Evolutionary conservation across 2,329 filamentous ascomycete genomes (phyloP), one percentile per base, ranked within the genome.

Genomic region (Hymenoscyphus scutula): DNA sequence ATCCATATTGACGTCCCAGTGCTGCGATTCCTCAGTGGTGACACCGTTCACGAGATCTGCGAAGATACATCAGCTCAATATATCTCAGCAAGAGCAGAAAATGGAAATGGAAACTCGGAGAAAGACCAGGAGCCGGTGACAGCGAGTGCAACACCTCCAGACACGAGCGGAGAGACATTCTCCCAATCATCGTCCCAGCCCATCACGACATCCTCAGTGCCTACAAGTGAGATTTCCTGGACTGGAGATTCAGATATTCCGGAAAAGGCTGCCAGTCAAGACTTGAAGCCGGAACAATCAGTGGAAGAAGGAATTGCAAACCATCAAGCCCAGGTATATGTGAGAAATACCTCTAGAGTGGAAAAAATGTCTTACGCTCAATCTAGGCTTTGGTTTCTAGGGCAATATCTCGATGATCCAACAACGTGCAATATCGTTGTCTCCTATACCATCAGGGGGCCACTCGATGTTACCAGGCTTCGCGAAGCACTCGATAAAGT

Each of bases 1-100:
- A 51, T 82, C 0, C 65, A 77, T 0, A 69, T 78, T 0, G 77
- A 82, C 55, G 74, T 83, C 0, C 77, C 80, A 0, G 76, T 82
- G 1, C 70, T 83, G 2, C 78, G 79, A 62, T 73, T 83, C 25
- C 66, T 82, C 3, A 72, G 76, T 13, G 76, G 76, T 8, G 68
- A 62, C 3, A 45, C 34, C 25, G 23, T 58, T 13, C 30, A 17
- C 11, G 6, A 19, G 13, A 56, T 56, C 23, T 19, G 17, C 23
- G 29, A 56, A 10, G 29, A 34, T 6, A 17, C 23, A 25, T 25
- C 23, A 25, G 7, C 23, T 3, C 17, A 51, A 8, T 51, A 25
- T n/a, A 7, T n/a, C 17, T 3, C 17, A 17, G 17, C 2, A 8
- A 51, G 23, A 51, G 45, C 45, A n/a, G 45, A 25, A 15, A 8